Conservation (phyloP, 805 yeast genomes). For the Lipomyces lipofer region DNA sequence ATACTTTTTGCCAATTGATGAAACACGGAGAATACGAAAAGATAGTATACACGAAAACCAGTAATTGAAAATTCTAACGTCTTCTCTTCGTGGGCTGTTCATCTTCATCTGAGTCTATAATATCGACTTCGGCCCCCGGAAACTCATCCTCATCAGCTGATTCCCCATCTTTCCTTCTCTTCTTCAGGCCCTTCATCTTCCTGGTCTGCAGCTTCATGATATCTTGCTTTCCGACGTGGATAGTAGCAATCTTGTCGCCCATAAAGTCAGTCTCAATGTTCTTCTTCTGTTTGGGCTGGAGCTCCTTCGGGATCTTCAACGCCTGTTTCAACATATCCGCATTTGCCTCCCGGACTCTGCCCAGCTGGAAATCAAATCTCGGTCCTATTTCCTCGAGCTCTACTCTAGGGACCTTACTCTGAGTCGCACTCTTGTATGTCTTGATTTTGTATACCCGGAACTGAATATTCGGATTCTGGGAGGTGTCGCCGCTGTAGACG, state of each 20-base stretch:
- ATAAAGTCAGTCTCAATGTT: conserved; percentile 80
- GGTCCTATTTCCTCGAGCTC: conserved; percentile 96
- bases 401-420: conserved; percentile 88
- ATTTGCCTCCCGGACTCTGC: conserved; percentile 77
- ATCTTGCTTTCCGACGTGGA: conserved; percentile 96
- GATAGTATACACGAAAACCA: neutral
- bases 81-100: conserved; percentile 18
- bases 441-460: conserved; percentile 89
- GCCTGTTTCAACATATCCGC: conserved; percentile 94
- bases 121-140: conserved; percentile 42
- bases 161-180: conserved; percentile 53
- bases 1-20: no score
- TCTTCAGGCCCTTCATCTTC: conserved; percentile 97
- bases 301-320: conserved; percentile 70
- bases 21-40: no score
- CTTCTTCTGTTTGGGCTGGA: conserved; percentile 81
- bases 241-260: conserved; percentile 97
- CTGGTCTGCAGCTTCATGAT: conserved; percentile 87
- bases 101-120: conserved; percentile 33
- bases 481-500: conserved; percentile 23
- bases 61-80: neutral
- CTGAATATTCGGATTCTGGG: conserved; percentile 66
- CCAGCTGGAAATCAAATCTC: conserved; percentile 86
- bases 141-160: conserved; percentile 45
- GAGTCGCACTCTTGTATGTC: conserved; percentile 64